A percentile compares a stretch with the other conserved stretches of the same genome.
Conservation (phyloP, 768 basidiomycete genomes). For the Pleurotus giganteus region DNA sequence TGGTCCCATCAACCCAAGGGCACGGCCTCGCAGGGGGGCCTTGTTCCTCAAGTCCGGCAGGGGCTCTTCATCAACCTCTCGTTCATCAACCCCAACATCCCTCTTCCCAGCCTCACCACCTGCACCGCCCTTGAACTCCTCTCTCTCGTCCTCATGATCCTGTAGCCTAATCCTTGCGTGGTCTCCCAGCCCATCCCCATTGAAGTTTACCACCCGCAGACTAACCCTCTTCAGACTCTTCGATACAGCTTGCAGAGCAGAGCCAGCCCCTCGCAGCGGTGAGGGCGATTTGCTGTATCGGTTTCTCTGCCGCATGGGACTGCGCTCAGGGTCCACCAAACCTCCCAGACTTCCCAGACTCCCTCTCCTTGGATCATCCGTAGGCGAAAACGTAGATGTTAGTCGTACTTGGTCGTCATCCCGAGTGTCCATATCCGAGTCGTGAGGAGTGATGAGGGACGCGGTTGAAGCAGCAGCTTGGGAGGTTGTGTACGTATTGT, state of each 20-base stretch:
- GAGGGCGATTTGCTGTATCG: conserved; percentile 55
- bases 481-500: conserved; percentile 37
- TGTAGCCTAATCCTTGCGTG: conserved; percentile 45
- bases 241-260: conserved; percentile 56
- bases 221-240: conserved; percentile 62
- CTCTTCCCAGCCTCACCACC: conserved; percentile 15
- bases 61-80: conserved; percentile 35
- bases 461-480: conserved; percentile 50
- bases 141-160: conserved; percentile 41
- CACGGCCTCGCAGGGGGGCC: conserved; percentile 68
- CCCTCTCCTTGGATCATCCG: conserved; percentile 20
- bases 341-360: conserved; percentile 25
- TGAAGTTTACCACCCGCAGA: conserved; percentile 79
- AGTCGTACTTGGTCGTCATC: conserved; percentile 59
- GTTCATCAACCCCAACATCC: conserved; percentile 25
- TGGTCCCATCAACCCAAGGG: conserved; percentile 75
- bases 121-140: not conserved
- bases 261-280: conserved; percentile 59
- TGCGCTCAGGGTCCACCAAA: conserved; percentile 48
- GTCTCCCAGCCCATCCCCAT: conserved; percentile 56
- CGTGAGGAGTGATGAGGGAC: conserved; percentile 41
- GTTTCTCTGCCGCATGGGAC: conserved; percentile 37
- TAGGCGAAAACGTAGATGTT: conserved; percentile 49
- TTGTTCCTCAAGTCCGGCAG: conserved; percentile 42
- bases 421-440: conserved; percentile 30